A percentile compares a stretch with the other conserved stretches of the same genome.
phyloP scores from a whole-genome alignment of 2,329 filamentous ascomycete species.

The Phialemoniopsis sp. region DNA sequence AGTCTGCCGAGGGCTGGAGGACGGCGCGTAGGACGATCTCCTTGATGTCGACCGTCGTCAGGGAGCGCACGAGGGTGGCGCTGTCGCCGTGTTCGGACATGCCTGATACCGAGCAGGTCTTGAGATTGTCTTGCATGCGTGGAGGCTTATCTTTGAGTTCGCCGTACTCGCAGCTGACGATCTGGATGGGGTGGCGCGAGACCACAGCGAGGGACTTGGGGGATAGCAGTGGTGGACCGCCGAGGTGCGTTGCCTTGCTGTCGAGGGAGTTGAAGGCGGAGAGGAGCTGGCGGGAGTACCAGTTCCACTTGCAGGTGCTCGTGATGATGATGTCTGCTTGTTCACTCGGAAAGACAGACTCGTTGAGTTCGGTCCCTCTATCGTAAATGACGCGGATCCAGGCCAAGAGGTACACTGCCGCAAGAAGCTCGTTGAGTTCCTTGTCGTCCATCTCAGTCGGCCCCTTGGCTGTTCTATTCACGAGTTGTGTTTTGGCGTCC shows the following conservation, averaged over 20 bases:
- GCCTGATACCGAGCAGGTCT: background rate
- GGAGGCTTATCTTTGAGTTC: background rate
- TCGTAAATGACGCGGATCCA: background rate
- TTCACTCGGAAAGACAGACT: background rate
- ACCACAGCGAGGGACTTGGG: background rate
- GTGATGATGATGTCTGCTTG: background rate
- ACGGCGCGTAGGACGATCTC: background rate
- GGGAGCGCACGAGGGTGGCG: background rate
- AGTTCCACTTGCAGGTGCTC: background rate
- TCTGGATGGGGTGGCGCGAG: background rate
- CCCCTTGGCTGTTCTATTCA: too few species aligned
- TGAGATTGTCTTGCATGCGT: background rate
- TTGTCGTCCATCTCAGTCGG: too few species aligned
- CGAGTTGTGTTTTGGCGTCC: too few species aligned
- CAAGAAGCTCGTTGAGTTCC: too few species aligned
- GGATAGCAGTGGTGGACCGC: background rate
- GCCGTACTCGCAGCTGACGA: background rate
- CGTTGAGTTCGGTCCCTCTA: background rate
- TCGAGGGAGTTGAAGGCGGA: background rate
- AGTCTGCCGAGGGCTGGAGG: background rate
- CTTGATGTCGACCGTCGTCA: background rate
- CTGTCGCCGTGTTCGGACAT: background rate
- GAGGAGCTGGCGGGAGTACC: background rate
- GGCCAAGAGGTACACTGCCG: too few species aligned
- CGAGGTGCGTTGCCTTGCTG: conserved; percentile 1